Evolutionary conservation across 2,329 filamentous ascomycete species (phyloP).

Genomic region (Colletotrichum caudatum): DNA sequence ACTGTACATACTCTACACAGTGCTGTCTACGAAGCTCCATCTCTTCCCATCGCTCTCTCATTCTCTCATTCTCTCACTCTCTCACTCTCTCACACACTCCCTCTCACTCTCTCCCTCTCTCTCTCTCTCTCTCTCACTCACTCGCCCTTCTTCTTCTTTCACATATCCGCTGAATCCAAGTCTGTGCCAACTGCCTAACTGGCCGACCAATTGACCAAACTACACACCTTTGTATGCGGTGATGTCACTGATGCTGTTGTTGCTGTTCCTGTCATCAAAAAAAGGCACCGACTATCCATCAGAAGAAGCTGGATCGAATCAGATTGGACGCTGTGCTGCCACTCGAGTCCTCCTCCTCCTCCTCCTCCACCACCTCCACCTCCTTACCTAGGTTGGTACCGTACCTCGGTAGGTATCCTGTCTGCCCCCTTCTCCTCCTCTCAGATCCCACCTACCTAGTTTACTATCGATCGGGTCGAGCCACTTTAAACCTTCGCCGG

Average conservation of each 20-base stretch:
- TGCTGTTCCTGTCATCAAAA: neutral
- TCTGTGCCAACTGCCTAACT: neutral
- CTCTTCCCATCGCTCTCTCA: neutral
- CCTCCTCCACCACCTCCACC: no score
- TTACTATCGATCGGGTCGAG: conserved; percentile 38
- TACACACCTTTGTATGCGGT: neutral
- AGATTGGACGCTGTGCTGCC: no score
- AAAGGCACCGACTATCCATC: neutral
- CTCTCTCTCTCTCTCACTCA: neutral
- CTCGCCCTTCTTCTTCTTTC: neutral
- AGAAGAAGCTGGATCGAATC: neutral
- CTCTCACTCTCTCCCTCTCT: neutral
- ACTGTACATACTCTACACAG: neutral
- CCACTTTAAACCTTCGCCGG: conserved; percentile 40
- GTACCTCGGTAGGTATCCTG: neutral
- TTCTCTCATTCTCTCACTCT: neutral
- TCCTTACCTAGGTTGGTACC: no score
- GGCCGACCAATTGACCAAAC: neutral
- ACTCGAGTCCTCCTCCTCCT: no score
- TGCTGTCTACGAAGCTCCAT: neutral
- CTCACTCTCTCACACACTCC: neutral
- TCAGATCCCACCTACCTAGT: conserved; percentile 29
- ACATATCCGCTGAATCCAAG: neutral
- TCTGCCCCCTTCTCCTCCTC: conserved; percentile 21
- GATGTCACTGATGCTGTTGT: neutral